phyloP scores from a whole-genome alignment of 352 stramenopile genomes.

The Pilasporangium apinafurcum region DNA sequence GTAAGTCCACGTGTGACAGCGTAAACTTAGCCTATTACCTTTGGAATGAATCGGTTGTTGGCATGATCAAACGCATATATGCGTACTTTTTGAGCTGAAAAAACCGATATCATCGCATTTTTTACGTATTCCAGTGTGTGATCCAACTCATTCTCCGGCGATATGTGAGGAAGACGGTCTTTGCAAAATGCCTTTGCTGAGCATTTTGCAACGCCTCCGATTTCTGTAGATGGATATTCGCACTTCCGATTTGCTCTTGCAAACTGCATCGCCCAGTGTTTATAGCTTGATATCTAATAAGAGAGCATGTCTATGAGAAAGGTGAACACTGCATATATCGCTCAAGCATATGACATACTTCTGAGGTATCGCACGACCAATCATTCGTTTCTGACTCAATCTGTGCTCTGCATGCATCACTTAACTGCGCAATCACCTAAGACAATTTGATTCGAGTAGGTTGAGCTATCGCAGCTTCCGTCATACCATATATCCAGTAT shows the following conservation, averaged over 20 bases:
- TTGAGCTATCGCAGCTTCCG: too few species aligned
- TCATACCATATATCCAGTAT: background rate
- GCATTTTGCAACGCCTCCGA: conserved; percentile 41
- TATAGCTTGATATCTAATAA: conserved; percentile 62
- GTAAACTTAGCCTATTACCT: conserved; percentile 25
- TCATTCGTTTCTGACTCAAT: conserved; percentile 45
- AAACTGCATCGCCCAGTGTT: conserved; percentile 68
- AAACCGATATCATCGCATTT: conserved; percentile 42
- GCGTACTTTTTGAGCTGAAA: conserved; percentile 45
- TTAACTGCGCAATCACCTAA: conserved; percentile 25
- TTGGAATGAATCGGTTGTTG: conserved; percentile 34
- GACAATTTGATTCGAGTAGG: too few species aligned
- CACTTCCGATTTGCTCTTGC: conserved; percentile 32
- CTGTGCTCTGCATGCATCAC: conserved; percentile 11
- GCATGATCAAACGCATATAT: conserved; percentile 55
- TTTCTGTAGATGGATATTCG: conserved; percentile 20
- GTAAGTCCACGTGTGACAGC: too few species aligned
- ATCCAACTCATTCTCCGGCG: conserved; percentile 71
- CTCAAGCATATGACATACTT: conserved; percentile 14
- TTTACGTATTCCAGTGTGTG: conserved; percentile 71
- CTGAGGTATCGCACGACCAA: conserved; percentile 18
- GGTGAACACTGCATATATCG: background rate
- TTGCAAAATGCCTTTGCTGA: conserved; percentile 72
- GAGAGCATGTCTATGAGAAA: background rate
- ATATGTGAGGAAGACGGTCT: conserved; percentile 67